Evolutionary conservation across 129 eudicot species (phyloP), one percentile per base, ranked within the genome.

Genomic region (Daucus carota): DNA sequence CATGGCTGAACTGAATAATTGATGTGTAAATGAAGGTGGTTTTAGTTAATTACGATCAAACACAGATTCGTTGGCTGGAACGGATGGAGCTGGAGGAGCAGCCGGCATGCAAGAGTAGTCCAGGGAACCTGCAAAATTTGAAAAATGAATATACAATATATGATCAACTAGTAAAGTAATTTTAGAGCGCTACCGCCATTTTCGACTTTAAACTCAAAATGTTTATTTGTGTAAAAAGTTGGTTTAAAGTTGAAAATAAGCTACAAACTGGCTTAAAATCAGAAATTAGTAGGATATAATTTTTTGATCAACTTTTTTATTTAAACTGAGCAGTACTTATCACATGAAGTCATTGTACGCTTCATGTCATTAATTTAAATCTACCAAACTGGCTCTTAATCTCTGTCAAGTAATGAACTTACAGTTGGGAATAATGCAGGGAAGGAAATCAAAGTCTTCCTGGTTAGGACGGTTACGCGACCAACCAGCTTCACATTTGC

Each of bases 91-190:
- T 22, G 96, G 98, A 70, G 96, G 89, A 43, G 98, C 66, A 33
- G 98, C 95, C 2, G 96, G 90, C 96, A 93, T 88, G 89, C 98
- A 93, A 44, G 96, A 86, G 81, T 93, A 93, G 81, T 93, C 78
- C 0, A 93, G 80, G 33, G 90, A 26, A 78, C 98, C 98, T 92
- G 85, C 76, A 75, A 15, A 45, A 52, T 14, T 1, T 1, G 34
- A 22, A 15, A 63, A 31, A 48, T 48, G 59, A 44, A 34, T 31
- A 50, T 5, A 33, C 42, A 3, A 36, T 36, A 36, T 36, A 5
- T 36, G 40, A 57, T 57, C 3, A 20, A 20, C 11, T 48, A 18
- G n/a, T 18, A 18, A 18, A 48, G n/a, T n/a, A n/a, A n/a, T n/a
- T n/a, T n/a, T n/a, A n/a, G n/a, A n/a, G n/a, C n/a, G n/a, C n/a